These are phyloP conservation scores for Didymella lethalis DNA, from an alignment of 2,329 filamentous ascomycete genomes.

Conservation along the genomic window DNA sequence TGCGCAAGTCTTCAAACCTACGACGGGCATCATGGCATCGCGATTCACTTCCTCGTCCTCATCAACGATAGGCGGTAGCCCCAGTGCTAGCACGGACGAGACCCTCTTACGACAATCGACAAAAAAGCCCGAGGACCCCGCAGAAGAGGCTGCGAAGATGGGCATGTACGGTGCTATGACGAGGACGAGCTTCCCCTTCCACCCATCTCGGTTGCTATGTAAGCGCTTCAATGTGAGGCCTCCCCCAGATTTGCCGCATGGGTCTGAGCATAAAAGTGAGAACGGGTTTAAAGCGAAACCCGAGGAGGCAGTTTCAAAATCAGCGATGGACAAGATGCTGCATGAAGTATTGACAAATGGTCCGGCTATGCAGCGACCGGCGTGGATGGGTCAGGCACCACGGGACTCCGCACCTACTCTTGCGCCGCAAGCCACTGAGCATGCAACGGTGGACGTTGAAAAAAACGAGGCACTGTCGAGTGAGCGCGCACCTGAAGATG, in stretches of 20 bases:
- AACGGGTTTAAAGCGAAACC: conserved; percentile 32
- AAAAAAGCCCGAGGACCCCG: conserved; percentile 73
- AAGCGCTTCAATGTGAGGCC: conserved; percentile 91
- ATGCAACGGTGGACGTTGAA: conserved; percentile 69
- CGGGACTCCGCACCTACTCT: conserved; percentile 8
- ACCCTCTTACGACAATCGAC: conserved; percentile 57
- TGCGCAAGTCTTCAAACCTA: conserved; percentile 85
- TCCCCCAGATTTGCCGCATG: conserved; percentile 70
- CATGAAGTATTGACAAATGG: conserved; percentile 43
- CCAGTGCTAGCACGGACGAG: conserved; percentile 39
- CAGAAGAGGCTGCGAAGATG: conserved; percentile 83
- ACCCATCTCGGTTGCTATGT: conserved; percentile 84
- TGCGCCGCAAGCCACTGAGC: conserved; percentile 15
- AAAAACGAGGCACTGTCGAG: conserved; percentile 81
- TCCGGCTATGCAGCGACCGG: conserved; percentile 38
- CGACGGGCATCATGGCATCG: conserved; percentile 90
- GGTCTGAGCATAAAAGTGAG: conserved; percentile 55
- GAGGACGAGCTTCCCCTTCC: conserved; percentile 73
- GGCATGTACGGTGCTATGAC: conserved; percentile 96
- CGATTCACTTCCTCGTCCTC: conserved; percentile 79
- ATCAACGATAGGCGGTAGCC: conserved; percentile 39
- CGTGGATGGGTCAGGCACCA: conserved; percentile 35
- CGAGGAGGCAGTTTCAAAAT: conserved; percentile 61
- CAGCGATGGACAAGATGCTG: conserved; percentile 56
- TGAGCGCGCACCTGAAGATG: conserved; percentile 76